Percentiles rank a stretch among this genome's conserved stretches.
Evolutionary conservation across 108 stramenopile genomes (phyloP).

Genomic region (Stephanodiscus minutulus): DNA sequence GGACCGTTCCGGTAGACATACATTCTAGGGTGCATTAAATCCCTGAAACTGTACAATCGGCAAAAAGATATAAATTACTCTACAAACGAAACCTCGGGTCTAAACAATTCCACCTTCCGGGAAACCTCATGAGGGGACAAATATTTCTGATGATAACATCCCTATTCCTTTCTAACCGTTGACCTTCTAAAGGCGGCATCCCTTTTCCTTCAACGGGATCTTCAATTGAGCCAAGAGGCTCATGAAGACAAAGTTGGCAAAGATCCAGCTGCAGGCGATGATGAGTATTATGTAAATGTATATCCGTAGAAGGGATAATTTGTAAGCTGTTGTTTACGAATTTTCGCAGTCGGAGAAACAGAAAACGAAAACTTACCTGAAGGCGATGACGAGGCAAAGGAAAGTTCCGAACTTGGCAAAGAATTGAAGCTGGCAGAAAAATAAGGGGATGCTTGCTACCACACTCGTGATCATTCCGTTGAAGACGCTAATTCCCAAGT

Average conservation of each 20-base stretch:
- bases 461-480: slow-evolving; percentile 64
- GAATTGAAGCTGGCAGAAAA: slow-evolving; percentile 61
- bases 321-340: too few species aligned
- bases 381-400: slow-evolving; percentile 31
- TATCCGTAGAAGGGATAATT: not conserved
- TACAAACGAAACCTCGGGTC: too few species aligned
- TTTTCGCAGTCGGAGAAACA: not conserved
- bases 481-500: slow-evolving; percentile 63
- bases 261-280: slow-evolving; percentile 54
- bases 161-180: too few species aligned
- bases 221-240: slow-evolving; percentile 48
- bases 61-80: too few species aligned
- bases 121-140: not conserved
- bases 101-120: not conserved
- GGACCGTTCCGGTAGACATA: too few species aligned
- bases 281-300: not conserved
- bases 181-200: not conserved
- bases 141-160: not conserved
- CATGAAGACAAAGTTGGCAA: slow-evolving; percentile 65
- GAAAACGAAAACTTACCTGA: not conserved
- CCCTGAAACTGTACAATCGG: too few species aligned
- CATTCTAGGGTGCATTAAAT: too few species aligned
- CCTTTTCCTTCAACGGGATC: slow-evolving; percentile 41
- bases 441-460: slow-evolving; percentile 54
- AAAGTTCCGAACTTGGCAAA: slow-evolving; percentile 65